These are phyloP conservation scores for Magnusiomyces sp. DNA, from an alignment of 1,139 yeast genomes.

Conservation along the genomic window DNA sequence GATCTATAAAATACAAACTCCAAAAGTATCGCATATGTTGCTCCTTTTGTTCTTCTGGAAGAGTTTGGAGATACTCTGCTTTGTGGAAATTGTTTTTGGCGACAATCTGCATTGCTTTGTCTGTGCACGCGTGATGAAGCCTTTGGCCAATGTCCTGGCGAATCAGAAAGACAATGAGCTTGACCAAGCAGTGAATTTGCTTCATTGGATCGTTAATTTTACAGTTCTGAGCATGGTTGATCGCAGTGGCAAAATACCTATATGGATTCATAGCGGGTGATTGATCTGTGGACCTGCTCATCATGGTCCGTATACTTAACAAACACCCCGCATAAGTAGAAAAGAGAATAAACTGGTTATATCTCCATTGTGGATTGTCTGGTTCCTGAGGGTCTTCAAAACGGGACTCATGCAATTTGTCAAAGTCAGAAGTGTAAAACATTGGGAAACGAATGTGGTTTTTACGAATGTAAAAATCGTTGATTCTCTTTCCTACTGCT, in stretches of 20 bases:
- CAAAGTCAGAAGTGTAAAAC: background rate
- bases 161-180: conserved; percentile 1
- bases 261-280: background rate
- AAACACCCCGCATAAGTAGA: background rate
- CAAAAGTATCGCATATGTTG: background rate
- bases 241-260: background rate
- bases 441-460: conserved; percentile 3
- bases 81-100: conserved; percentile 1
- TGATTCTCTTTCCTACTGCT: background rate
- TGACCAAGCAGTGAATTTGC: background rate
- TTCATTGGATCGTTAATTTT: background rate
- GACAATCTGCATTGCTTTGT: conserved; percentile 5
- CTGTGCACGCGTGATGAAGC: background rate
- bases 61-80: background rate
- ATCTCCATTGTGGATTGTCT: background rate
- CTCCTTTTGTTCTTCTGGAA: background rate
- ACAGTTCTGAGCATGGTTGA: conserved; percentile 2
- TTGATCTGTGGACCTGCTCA: background rate
- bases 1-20: conserved; percentile 4
- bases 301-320: conserved; percentile 1
- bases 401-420: background rate
- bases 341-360: background rate
- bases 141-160: conserved; percentile 4
- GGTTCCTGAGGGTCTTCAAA: background rate
- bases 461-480: background rate